A percentile compares a stretch with the other conserved stretches of the same genome.
phyloP scores from a whole-genome alignment of 164 flowering plant genomes.

The grape (Vitis vinifera) region ASM3070453v1 NC_081821.1:7563001-7563500 shows the following conservation, averaged over 20 bases:
- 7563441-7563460: too few relatives aligned
- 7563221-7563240: background rate
- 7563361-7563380: too few relatives aligned
- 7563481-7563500: too few relatives aligned
- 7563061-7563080: background rate
- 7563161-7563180: slow-evolving; percentile 98
- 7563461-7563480: too few relatives aligned
- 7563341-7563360: too few relatives aligned
- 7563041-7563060: background rate
- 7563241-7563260: background rate
- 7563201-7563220: background rate
- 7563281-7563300: too few relatives aligned
- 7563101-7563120: slow-evolving; percentile 80
- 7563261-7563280: background rate
- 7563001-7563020: slow-evolving; percentile 43
- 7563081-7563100: slow-evolving; percentile 17
- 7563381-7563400: too few relatives aligned
- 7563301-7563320: too few relatives aligned
- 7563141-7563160: slow-evolving; percentile 87
- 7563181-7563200: slow-evolving; percentile 66
- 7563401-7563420: too few relatives aligned
- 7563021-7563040: background rate
- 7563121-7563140: slow-evolving; percentile 91
- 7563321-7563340: too few relatives aligned
- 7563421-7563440: too few relatives aligned